Evolutionary conservation across 768 basidiomycete species (phyloP), one percentile per base, ranked within the genome.

Genomic region (Cytidiella melzeri): DNA sequence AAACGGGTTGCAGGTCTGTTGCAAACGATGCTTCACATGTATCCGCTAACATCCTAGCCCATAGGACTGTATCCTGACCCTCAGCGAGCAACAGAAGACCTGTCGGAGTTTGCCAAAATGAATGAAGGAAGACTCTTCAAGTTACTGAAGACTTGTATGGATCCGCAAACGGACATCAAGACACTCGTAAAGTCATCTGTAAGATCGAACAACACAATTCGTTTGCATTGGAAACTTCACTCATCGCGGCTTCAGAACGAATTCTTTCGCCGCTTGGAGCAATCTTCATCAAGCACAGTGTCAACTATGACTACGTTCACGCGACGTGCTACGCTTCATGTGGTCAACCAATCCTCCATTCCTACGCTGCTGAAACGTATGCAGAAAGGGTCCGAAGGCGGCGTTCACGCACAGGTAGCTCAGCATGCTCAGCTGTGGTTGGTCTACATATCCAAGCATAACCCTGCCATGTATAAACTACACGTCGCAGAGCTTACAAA

Each of bases 81-180:
- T 1, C 73, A 76, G 36, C 89, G 89, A 60, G 87, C 82, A 0
- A 66, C 70, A 1, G 89, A 89, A 52, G 95, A 97, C 61, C 65
- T 99, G 18, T 70, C 79, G 12, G 64, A 76, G 0, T 99, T 98
- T 56, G 93, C 94, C 0, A 87, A 86, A 51, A 67, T 84, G 38
- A 97, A 98, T 62, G 92, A 95, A 61, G 74, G 75, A 20, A 76
- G 92, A 34, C 70, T 94, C 6, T 97, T 92, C 72, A 92, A 86
- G 65, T 71, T 93, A 10, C 71, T 93, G 36, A 86, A 81, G 64
- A 84, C 77, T 0, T 84, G 88, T 55, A 75, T 90, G 71, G 92
- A 96, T 63, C 73, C 86, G 0, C 85, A 92, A 58, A 83, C 87
- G 0, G 90, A 94, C 60, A 66, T 97, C 21, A 91, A 87, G 65